Base-by-base conservation (phyloP, 1,284 basidiomycete species). In the Tremellales sp. region DNA sequence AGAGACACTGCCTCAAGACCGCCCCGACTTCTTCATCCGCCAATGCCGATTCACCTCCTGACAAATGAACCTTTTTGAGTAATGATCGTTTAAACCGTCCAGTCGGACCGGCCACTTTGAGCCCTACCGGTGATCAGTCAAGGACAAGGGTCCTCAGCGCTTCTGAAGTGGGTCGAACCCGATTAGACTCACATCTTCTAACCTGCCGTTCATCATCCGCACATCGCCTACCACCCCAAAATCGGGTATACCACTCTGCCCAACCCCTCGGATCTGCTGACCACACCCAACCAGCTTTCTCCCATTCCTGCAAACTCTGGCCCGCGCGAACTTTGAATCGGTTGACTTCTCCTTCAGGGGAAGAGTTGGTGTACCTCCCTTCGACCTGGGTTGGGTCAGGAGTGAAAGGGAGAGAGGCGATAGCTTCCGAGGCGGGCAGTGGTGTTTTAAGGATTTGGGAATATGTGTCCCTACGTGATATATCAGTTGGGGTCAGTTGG, bases 211-310 rank as follows among this genome's bases (percentile, higher is more conserved):
- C 73, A 58, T 78, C 77, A 54, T 78, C 76, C 10, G 57, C 63
- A 27, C 69, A 72, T 44, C 77, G 49, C 43, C 77, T 58, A 0
- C 77, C 77, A n/a, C 68, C 60, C 58, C 73, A 77, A 60, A 77
- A 78, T 13, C 75, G 61, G 15, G 64, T 57, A 64, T 78, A 78
- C 73, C 73, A 75, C 52, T 75, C 67, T 22, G 75, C 76, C 76
- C 77, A 78, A 15, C 77, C 77, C 22, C 77, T 51, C 6, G 76
- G 76, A 64, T 78, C 77, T 10, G 65, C 70, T 3, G 51, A 37
- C 53, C 70, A 70, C 19, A 78, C 73, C 77, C 77, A 78, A 2
- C 76, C 76, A 4, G 70, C 65, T 45, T 75, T 72, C 49, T 78
- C 77, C 77, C 77, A 78, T 33, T 76, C 76, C 41, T 67, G 63